These are phyloP conservation scores for Termitomyces sp. DNA, from an alignment of 768 basidiomycete species.

Conservation along the genomic window DNA sequence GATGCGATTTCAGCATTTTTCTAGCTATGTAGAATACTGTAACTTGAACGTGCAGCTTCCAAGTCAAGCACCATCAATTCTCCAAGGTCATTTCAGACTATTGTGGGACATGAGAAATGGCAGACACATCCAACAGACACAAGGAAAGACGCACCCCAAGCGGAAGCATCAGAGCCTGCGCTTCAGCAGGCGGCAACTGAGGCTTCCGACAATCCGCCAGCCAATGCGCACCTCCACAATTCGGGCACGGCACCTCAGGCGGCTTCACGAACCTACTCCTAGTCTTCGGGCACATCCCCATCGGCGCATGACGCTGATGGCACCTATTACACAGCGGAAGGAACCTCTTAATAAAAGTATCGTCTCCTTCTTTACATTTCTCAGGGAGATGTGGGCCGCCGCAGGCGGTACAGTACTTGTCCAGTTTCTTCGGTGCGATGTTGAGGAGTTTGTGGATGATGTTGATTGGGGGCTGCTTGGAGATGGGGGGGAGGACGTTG, in stretches of 20 bases:
- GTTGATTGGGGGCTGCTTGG: neutral
- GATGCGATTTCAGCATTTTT: no score
- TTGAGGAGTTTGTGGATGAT: slow-evolving; percentile 6
- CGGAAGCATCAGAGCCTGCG: slow-evolving; percentile 11
- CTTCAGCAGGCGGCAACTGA: slow-evolving; percentile 11
- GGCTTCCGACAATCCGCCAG: slow-evolving; percentile 16
- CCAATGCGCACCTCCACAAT: slow-evolving; percentile 20
- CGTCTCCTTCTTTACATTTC: neutral
- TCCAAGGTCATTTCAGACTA: neutral
- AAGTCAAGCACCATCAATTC: neutral
- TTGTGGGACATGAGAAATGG: neutral
- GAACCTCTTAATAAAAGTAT: neutral
- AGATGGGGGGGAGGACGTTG: neutral
- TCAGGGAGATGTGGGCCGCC: neutral
- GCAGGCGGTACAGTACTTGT: slow-evolving; percentile 2
- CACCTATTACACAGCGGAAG: slow-evolving; percentile 6
- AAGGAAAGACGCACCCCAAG: neutral
- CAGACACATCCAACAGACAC: neutral
- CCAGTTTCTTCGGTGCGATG: neutral
- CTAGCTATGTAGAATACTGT: neutral
- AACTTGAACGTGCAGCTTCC: neutral
- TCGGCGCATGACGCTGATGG: slow-evolving; percentile 1
- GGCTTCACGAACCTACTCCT: neutral
- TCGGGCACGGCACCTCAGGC: slow-evolving; percentile 7
- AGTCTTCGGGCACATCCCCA: slow-evolving; percentile 4